phyloP scores from a whole-genome alignment of 805 yeast species.

The Wickerhamomyces hampshirensis region DNA sequence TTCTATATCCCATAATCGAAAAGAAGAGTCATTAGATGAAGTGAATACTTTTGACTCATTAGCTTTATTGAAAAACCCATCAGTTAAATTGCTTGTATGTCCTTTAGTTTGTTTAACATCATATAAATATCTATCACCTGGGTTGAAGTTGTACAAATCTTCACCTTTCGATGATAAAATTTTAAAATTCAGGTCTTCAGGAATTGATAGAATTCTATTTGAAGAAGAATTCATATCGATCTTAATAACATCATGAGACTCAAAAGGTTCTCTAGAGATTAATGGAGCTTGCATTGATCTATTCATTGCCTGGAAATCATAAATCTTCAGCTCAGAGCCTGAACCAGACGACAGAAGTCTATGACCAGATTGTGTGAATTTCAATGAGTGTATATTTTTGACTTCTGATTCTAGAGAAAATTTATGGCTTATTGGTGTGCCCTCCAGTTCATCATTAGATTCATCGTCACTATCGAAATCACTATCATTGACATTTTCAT shows the following conservation, averaged over 20 bases:
- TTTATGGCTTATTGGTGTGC: constrained; percentile 33
- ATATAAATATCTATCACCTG: constrained; percentile 24
- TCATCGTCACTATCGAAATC: constrained; percentile 14
- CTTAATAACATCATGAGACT: constrained; percentile 8
- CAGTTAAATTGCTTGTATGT: constrained; percentile 21
- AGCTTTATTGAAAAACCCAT: constrained; percentile 14
- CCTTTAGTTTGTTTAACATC: constrained; percentile 25
- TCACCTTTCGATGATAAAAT: constrained; percentile 12
- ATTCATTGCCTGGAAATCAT: constrained; percentile 31
- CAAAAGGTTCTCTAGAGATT: constrained; percentile 8
- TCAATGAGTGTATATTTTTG: constrained; percentile 21
- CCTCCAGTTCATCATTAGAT: constrained; percentile 26
- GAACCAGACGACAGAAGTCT: constrained; percentile 25
- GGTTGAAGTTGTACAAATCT: constrained; percentile 10
- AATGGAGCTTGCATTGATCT: constrained; percentile 14
- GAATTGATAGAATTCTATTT: constrained; percentile 5
- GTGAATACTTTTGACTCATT: constrained; percentile 14
- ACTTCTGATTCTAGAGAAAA: constrained; percentile 19
- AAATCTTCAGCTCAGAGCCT: constrained; percentile 25
- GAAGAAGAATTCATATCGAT: constrained; percentile 5
- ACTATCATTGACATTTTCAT: constrained; percentile 6
- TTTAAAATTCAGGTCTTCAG: constrained; percentile 16
- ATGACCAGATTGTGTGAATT: constrained; percentile 23
- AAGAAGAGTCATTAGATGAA: constrained; percentile 23
- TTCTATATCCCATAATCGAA: constrained; percentile 23